Evolutionary conservation across 352 stramenopile genomes (phyloP).

Genomic region (Globisporangium viniferum): DNA sequence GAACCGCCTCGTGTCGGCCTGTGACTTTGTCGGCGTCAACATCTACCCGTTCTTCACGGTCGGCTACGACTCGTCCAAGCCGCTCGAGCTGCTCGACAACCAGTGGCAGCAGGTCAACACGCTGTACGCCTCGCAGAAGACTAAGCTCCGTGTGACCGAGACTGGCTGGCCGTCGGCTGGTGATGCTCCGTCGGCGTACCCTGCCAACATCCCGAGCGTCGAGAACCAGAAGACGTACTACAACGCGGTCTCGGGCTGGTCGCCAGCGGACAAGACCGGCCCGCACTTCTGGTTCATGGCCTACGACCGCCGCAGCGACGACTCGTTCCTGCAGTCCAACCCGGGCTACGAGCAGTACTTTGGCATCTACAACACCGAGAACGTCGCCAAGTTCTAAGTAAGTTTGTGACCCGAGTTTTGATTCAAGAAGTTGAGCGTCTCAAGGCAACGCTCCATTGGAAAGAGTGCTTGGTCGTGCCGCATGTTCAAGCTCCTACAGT

Average conservation of each 20-base stretch:
- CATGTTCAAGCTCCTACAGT: neutral
- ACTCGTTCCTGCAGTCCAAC: slow-evolving; percentile 10
- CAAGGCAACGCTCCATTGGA: slow-evolving; percentile 3
- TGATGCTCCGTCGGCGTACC: slow-evolving; percentile 3
- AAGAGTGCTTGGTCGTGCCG: neutral
- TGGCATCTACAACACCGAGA: slow-evolving; percentile 14
- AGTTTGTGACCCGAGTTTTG: neutral
- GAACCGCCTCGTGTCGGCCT: slow-evolving; percentile 21
- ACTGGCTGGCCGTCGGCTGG: slow-evolving; percentile 54
- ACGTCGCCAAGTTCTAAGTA: slow-evolving; percentile 18
- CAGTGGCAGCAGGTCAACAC: slow-evolving; percentile 39
- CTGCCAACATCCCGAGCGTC: slow-evolving; percentile 15
- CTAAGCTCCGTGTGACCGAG: slow-evolving; percentile 44
- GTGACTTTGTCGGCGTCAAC: slow-evolving; percentile 45
- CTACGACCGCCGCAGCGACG: slow-evolving; percentile 17
- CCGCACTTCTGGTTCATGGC: slow-evolving; percentile 21
- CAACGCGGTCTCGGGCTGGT: slow-evolving; percentile 11
- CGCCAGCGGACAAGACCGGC: slow-evolving; percentile 8
- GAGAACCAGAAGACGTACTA: slow-evolving; percentile 19
- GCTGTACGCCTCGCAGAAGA: slow-evolving; percentile 10
- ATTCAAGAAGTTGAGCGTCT: neutral
- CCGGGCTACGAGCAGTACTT: slow-evolving; percentile 19
- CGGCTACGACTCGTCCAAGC: slow-evolving; percentile 42
- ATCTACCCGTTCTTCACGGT: slow-evolving; percentile 77
- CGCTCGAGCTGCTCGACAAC: slow-evolving; percentile 34